Conservation (phyloP, 2,329 filamentous ascomycete species). For the Venturia carpophila region DNA sequence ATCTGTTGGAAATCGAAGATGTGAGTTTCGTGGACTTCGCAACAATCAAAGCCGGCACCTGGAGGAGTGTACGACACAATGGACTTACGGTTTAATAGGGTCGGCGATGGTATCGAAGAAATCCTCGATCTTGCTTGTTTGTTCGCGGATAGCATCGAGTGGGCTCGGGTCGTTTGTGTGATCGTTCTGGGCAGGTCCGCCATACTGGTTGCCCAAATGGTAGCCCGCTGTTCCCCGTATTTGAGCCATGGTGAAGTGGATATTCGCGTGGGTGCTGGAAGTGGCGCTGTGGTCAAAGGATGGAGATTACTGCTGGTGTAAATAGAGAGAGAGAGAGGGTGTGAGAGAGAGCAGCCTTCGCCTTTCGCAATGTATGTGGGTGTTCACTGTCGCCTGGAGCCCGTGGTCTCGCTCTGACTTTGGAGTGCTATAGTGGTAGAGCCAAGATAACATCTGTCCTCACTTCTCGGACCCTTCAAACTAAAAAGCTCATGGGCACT, state of each 20-base stretch:
- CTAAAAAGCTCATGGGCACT: slow-evolving; percentile 7
- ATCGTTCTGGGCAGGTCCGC: slow-evolving; percentile 50
- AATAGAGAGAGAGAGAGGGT: background rate
- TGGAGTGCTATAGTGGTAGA: background rate
- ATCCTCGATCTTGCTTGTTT: slow-evolving; percentile 98
- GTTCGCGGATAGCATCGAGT: slow-evolving; percentile 81
- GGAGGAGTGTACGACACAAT: background rate
- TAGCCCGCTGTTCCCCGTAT: slow-evolving; percentile 65
- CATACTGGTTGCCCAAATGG: slow-evolving; percentile 70
- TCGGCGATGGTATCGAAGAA: slow-evolving; percentile 78
- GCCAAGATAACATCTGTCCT: slow-evolving; percentile 10
- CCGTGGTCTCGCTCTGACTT: background rate
- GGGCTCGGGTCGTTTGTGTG: slow-evolving; percentile 61
- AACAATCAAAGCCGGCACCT: background rate
- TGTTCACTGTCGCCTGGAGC: background rate
- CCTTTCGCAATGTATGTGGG: background rate
- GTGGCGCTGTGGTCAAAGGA: background rate
- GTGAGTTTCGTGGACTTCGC: slow-evolving; percentile 10
- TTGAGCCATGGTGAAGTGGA: slow-evolving; percentile 42
- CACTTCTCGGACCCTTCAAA: background rate
- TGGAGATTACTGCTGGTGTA: background rate
- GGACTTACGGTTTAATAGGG: slow-evolving; percentile 84
- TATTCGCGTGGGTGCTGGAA: background rate
- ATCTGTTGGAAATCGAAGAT: slow-evolving; percentile 45
- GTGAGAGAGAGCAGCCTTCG: slow-evolving; percentile 5